Percentiles rank a stretch among this genome's conserved stretches.
Conservation (phyloP, 2,329 filamentous ascomycete genomes). For the Exophiala aquamarina region DNA sequence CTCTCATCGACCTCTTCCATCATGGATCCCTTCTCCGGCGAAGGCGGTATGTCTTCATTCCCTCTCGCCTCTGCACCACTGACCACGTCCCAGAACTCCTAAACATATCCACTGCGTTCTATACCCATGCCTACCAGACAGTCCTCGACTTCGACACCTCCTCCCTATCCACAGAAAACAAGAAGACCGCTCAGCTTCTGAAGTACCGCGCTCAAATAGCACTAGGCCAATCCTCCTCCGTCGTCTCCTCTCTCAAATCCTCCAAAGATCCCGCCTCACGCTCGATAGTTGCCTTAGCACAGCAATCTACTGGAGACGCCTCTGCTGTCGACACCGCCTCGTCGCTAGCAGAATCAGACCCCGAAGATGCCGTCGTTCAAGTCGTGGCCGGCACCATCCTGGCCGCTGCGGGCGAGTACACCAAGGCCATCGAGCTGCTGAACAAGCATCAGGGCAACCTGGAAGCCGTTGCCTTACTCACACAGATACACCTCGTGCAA, state of each 20-base stretch:
- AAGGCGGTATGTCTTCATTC: slow-evolving; percentile 52
- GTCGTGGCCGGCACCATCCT: slow-evolving; percentile 78
- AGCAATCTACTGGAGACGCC: slow-evolving; percentile 60
- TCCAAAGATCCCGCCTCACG: slow-evolving; percentile 69
- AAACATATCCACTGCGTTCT: slow-evolving; percentile 67
- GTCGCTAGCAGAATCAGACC: slow-evolving; percentile 64
- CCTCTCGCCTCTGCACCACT: slow-evolving; percentile 16
- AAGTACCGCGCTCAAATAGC: slow-evolving; percentile 81
- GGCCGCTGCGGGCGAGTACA: slow-evolving; percentile 75
- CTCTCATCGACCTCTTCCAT: background rate
- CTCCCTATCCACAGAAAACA: slow-evolving; percentile 75
- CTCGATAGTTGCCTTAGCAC: slow-evolving; percentile 74
- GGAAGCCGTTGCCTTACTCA: slow-evolving; percentile 77
- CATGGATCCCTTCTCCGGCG: slow-evolving; percentile 65
- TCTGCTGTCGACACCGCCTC: slow-evolving; percentile 65
- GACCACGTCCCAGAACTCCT: slow-evolving; percentile 54
- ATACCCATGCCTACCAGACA: slow-evolving; percentile 79
- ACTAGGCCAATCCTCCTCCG: slow-evolving; percentile 72
- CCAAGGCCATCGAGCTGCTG: slow-evolving; percentile 78
- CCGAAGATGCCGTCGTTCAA: slow-evolving; percentile 79
- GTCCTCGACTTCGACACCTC: slow-evolving; percentile 84
- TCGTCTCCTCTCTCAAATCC: slow-evolving; percentile 66
- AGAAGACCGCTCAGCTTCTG: slow-evolving; percentile 72
- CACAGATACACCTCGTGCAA: slow-evolving; percentile 88
- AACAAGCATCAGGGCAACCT: slow-evolving; percentile 80